Evolutionary conservation across 495 filamentous ascomycete genomes (phyloP).

Genomic region (Chaetomium tenue): DNA sequence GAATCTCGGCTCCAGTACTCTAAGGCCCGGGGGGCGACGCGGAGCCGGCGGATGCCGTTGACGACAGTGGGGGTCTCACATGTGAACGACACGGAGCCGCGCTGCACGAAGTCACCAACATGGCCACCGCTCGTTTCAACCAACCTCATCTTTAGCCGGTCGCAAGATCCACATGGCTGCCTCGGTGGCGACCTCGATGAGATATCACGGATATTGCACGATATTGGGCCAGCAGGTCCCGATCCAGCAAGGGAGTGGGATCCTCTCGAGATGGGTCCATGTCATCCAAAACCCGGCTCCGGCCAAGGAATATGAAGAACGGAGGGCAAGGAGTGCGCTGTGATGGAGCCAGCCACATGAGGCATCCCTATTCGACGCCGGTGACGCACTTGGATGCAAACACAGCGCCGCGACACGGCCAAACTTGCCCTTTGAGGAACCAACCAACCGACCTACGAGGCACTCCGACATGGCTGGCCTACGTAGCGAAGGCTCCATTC

Average conservation of each 20-base stretch:
- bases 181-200: constrained; percentile 1
- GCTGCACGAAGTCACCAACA: background rate
- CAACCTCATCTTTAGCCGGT: constrained; percentile 1
- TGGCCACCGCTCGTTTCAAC: constrained; percentile 10
- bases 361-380: constrained; percentile 5
- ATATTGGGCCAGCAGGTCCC: background rate
- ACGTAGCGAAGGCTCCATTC: background rate
- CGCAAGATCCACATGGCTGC: background rate
- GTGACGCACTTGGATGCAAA: constrained; percentile 12
- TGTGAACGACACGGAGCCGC: constrained; percentile 15
- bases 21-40: constrained; percentile 10
- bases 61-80: constrained; percentile 1
- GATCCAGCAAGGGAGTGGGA: background rate
- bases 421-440: background rate
- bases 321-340: background rate
- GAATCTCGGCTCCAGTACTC: constrained; percentile 17
- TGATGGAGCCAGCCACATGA: constrained; percentile 1
- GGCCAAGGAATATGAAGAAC: constrained; percentile 1
- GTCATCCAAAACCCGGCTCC: background rate
- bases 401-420: background rate
- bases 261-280: background rate
- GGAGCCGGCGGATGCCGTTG: constrained; percentile 8
- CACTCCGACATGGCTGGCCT: background rate
- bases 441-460: background rate
- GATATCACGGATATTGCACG: constrained; percentile 12